Percentiles rank a stretch among this genome's conserved stretches.
phyloP scores from a whole-genome alignment of 2,329 filamentous ascomycete genomes.

The Fusarium oligoseptatum region DNA sequence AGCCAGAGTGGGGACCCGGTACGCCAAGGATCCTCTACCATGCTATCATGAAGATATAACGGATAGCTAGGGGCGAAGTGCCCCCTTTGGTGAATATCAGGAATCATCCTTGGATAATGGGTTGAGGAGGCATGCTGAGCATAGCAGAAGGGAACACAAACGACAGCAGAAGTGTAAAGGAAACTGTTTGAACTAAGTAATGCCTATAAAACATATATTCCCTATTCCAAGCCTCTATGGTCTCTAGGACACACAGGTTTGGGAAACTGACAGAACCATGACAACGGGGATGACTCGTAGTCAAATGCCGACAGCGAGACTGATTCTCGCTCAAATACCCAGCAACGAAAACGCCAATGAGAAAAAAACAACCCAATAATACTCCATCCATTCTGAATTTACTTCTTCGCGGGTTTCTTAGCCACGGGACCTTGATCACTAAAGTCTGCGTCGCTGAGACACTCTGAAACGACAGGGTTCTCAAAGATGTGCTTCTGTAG shows the following conservation, averaged over 20 bases:
- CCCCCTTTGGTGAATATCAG: neutral
- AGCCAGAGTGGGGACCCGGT: neutral
- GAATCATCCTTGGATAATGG: too few species aligned
- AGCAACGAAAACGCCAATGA: slow-evolving; percentile 5
- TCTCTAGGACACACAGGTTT: neutral
- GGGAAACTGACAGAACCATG: neutral
- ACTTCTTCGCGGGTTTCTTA: slow-evolving; percentile 29
- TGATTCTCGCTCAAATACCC: slow-evolving; percentile 27
- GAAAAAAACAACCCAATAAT: neutral
- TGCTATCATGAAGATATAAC: neutral
- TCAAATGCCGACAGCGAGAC: slow-evolving; percentile 12
- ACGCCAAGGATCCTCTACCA: neutral
- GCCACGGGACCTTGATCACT: slow-evolving; percentile 37
- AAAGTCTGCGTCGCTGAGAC: slow-evolving; percentile 55
- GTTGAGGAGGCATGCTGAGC: neutral
- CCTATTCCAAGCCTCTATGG: neutral
- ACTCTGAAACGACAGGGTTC: slow-evolving; percentile 56
- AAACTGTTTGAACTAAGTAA: neutral
- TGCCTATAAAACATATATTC: neutral
- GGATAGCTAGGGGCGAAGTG: neutral
- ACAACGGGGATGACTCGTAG: neutral
- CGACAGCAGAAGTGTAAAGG: neutral
- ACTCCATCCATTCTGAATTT: neutral
- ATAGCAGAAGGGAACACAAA: neutral
- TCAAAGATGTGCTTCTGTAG: slow-evolving; percentile 54